Evolutionary conservation across 495 filamentous ascomycete genomes (phyloP), one percentile per base, ranked within the genome.

Genomic region (Aspergillus wentii): DNA sequence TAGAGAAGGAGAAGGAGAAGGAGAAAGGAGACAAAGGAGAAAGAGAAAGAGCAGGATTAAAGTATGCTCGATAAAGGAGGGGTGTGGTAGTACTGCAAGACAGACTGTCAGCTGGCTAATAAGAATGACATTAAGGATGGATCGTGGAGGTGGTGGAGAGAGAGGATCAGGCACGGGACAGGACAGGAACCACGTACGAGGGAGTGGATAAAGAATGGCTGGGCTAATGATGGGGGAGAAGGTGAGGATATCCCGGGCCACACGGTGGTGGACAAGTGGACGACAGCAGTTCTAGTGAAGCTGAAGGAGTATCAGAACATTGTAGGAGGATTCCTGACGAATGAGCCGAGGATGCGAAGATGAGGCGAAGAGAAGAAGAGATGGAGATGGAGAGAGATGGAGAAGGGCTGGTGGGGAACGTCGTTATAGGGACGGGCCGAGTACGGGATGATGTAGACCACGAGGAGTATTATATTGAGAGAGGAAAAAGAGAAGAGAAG

Each of bases 181-280:
- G 35, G 35, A n/a, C n/a, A n/a, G n/a, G 31, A 18, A 30, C 21
- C 22, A 37, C 35, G 8, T 15, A 30, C 35, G 14, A 5, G 11
- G 20, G 17, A n/a, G 17, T 17, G 7, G 11, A 28, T 17, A 38
- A 18, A 17, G 5, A 26, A 26, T 17, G 14, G 25, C 22, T 30
- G 13, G 8, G 15, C 35, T 38, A 38, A 30, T 38, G 35, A 30
- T 28, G 25, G 25, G 13, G 25, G 13, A 28, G 25, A 28, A 28
- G 25, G 13, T 28, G 32, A 38, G 38, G 41, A 40, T n/a, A n/a
- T n/a, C n/a, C n/a, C n/a, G n/a, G n/a, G n/a, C 54, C 54, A 57
- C 36, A 51, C 47, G 46, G 23, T 22, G 41, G 30, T 17, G 37
- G 35, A 36, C 47, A 48, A 54, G 41, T 57, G 50, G 53, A 38